These are phyloP conservation scores for Penicillium antarcticum DNA, from an alignment of 495 filamentous ascomycete species.

Conservation along the genomic window DNA sequence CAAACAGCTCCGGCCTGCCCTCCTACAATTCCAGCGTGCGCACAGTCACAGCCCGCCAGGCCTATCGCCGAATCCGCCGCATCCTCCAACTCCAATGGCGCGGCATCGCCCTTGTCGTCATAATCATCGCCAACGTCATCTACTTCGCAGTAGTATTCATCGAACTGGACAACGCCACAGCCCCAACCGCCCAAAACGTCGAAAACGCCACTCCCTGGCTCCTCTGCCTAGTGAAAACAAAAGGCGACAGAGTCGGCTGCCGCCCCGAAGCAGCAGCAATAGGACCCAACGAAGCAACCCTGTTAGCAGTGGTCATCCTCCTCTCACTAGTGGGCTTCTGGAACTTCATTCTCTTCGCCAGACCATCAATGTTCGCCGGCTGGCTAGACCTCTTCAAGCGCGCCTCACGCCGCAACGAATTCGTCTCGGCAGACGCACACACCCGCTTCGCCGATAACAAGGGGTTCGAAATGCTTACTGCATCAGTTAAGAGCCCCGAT, in stretches of 20 bases:
- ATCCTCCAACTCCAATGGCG: conserved; percentile 95
- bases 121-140: conserved; percentile 85
- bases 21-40: conserved; percentile 77
- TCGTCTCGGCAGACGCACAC: conserved; percentile 82
- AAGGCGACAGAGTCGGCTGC: conserved; percentile 65
- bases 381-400: conserved; percentile 68
- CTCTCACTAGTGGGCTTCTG: conserved; percentile 84
- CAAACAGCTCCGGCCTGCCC: conserved; percentile 69
- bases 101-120: conserved; percentile 77
- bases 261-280: conserved; percentile 46
- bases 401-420: conserved; percentile 58
- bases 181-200: conserved; percentile 50
- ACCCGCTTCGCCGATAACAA: conserved; percentile 59
- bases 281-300: conserved; percentile 66
- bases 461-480: conserved; percentile 79
- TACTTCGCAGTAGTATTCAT: conserved; percentile 91
- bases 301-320: conserved; percentile 77
- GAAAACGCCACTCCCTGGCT: conserved; percentile 63
- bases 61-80: conserved; percentile 78
- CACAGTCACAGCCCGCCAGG: conserved; percentile 81
- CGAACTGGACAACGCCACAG: conserved; percentile 68
- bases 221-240: conserved; percentile 58
- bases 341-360: conserved; percentile 75
- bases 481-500: conserved; percentile 40
- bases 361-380: conserved; percentile 76